Conservation (phyloP, 2,329 filamentous ascomycete species). For the Ophioceras dolichostomum region DNA sequence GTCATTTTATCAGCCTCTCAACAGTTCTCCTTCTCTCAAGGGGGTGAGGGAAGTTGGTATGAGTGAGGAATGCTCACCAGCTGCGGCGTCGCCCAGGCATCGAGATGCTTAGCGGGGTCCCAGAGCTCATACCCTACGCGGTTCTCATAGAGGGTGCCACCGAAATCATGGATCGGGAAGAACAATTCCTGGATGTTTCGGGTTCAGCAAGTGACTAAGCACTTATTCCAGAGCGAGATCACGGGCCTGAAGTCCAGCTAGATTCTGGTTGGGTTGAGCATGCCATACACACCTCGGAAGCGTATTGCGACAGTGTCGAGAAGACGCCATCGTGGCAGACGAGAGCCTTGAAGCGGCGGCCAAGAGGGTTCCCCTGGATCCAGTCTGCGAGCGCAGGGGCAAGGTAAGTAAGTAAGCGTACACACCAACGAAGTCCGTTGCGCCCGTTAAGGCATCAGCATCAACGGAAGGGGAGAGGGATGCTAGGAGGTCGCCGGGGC, state of each 20-base stretch:
- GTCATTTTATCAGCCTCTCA: neutral
- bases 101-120: slow-evolving; percentile 52
- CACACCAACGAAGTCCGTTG: too few relatives aligned
- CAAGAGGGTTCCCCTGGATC: slow-evolving; percentile 79
- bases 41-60: neutral
- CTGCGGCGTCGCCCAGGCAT: slow-evolving; percentile 76
- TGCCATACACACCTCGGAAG: too few relatives aligned
- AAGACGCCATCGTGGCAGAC: slow-evolving; percentile 86
- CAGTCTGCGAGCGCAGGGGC: slow-evolving; percentile 42
- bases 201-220: too few relatives aligned
- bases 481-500: too few relatives aligned
- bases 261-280: too few relatives aligned
- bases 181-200: slow-evolving; percentile 62
- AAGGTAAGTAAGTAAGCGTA: slow-evolving; percentile 2
- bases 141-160: slow-evolving; percentile 48
- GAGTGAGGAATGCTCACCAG: slow-evolving; percentile 38
- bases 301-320: slow-evolving; percentile 52
- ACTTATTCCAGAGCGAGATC: too few relatives aligned
- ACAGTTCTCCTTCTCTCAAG: neutral
- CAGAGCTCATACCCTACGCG: slow-evolving; percentile 54
- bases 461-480: too few relatives aligned
- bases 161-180: slow-evolving; percentile 57
- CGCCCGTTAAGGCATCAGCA: too few relatives aligned
- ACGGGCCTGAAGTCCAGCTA: too few relatives aligned
- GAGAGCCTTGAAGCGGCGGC: slow-evolving; percentile 74